Percentiles rank a stretch among this genome's conserved stretches.
phyloP scores from a whole-genome alignment of 129 eudicot species.

The Deinandra increscens region DNA sequence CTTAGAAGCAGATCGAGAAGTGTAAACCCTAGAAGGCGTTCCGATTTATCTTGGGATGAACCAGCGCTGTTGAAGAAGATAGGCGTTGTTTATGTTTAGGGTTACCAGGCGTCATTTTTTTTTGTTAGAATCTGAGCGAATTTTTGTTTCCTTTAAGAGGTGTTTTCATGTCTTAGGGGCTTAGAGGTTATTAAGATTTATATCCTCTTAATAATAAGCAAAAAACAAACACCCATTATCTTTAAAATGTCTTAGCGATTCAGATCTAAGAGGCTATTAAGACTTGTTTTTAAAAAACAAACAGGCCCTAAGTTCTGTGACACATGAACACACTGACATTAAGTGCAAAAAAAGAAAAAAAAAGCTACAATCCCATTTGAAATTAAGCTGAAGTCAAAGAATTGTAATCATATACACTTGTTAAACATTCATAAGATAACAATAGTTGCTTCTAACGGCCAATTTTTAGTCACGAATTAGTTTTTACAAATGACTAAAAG shows the following conservation, averaged over 20 bases:
- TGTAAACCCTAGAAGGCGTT: constrained; percentile 8
- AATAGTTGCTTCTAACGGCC: constrained; percentile 11
- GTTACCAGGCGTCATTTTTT: no score
- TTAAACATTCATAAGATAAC: background rate
- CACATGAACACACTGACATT: background rate
- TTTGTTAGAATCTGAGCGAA: no score
- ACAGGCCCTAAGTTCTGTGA: constrained; percentile 12
- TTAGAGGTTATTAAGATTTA: no score
- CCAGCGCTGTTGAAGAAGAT: no score
- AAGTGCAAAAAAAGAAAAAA: constrained; percentile 1
- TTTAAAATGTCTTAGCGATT: no score
- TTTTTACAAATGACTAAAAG: constrained; percentile 6
- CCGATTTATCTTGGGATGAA: constrained; percentile 3
- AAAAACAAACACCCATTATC: no score
- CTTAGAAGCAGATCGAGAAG: background rate
- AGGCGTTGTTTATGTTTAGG: no score
- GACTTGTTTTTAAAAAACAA: no score
- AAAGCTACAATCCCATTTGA: background rate
- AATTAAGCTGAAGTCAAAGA: background rate
- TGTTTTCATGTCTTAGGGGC: no score
- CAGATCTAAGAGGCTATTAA: no score
- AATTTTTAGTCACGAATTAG: background rate
- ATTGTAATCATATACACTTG: background rate
- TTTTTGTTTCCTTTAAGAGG: no score
- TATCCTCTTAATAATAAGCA: no score